phyloP scores from a whole-genome alignment of 2,329 filamentous ascomycete species.

The Trichoderma simmonsii region DNA sequence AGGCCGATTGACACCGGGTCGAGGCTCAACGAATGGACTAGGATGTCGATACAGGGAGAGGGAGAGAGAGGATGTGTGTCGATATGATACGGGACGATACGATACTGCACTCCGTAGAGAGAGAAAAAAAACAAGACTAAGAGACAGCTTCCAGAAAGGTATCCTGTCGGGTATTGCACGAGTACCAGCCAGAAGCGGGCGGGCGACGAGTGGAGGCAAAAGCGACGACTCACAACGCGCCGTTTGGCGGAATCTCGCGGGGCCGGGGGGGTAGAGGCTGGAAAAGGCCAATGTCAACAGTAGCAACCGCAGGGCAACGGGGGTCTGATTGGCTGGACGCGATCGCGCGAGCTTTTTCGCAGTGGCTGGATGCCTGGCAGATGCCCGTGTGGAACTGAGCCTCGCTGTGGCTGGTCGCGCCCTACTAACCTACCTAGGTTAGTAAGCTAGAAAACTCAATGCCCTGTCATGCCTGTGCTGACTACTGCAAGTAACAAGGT shows the following conservation, averaged over 20 bases:
- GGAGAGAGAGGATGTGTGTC: not conserved
- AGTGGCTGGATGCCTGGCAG: not conserved
- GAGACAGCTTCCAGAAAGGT: conserved; percentile 15
- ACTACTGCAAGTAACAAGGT: too few species aligned
- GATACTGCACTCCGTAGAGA: conserved; percentile 5
- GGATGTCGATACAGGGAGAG: conserved; percentile 2
- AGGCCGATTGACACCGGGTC: not conserved
- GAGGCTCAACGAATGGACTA: conserved; percentile 17
- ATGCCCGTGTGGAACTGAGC: not conserved
- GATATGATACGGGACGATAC: not conserved
- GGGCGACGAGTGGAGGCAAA: conserved; percentile 19
- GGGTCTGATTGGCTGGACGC: conserved; percentile 40
- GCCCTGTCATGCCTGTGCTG: not conserved
- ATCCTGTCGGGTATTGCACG: conserved; percentile 10
- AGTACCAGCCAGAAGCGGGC: conserved; percentile 11
- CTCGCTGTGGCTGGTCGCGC: conserved; percentile 15
- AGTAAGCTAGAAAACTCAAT: not conserved
- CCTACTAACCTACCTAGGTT: not conserved
- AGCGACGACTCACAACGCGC: conserved; percentile 25
- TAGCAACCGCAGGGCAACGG: conserved; percentile 57
- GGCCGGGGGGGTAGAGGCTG: conserved; percentile 24
- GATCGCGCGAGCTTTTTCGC: conserved; percentile 21
- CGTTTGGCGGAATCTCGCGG: conserved; percentile 22
- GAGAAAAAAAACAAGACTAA: conserved; percentile 14
- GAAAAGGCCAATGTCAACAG: conserved; percentile 43